Conservation (phyloP, 352 stramenopile genomes). For the Pythium volutum region DNA sequence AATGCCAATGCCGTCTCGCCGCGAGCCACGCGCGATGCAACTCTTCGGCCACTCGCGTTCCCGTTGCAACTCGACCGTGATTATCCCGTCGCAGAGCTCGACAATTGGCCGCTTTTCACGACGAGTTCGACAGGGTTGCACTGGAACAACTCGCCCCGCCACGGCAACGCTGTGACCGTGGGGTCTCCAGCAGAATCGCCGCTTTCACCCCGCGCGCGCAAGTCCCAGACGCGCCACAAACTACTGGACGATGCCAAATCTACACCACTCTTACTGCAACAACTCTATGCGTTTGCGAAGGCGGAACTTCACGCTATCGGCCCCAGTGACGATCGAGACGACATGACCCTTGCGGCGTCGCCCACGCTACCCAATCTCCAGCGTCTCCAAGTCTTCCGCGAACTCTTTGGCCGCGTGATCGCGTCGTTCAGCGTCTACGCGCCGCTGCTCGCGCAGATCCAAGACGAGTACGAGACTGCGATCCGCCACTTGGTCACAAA, state of each 20-base stretch:
- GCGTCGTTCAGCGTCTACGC: constrained; percentile 63
- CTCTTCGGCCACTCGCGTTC: background rate
- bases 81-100: constrained; percentile 18
- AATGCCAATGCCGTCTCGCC: background rate
- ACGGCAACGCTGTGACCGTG: background rate
- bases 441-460: constrained; percentile 54
- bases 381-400: constrained; percentile 54
- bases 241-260: constrained; percentile 24
- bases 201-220: constrained; percentile 20
- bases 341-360: background rate
- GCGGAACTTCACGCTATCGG: constrained; percentile 6
- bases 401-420: constrained; percentile 51
- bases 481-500: constrained; percentile 30
- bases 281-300: constrained; percentile 18
- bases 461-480: constrained; percentile 58
- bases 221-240: constrained; percentile 16
- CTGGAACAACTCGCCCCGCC: constrained; percentile 3
- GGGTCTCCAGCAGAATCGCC: constrained; percentile 2
- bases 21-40: background rate
- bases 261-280: constrained; percentile 21
- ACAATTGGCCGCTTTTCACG: constrained; percentile 26
- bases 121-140: background rate
- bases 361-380: constrained; percentile 24
- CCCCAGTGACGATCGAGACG: background rate
- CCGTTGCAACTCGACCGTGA: constrained; percentile 16